Base-by-base conservation (phyloP, 2,329 filamentous ascomycete species). In the Alternaria brassicae region DNA sequence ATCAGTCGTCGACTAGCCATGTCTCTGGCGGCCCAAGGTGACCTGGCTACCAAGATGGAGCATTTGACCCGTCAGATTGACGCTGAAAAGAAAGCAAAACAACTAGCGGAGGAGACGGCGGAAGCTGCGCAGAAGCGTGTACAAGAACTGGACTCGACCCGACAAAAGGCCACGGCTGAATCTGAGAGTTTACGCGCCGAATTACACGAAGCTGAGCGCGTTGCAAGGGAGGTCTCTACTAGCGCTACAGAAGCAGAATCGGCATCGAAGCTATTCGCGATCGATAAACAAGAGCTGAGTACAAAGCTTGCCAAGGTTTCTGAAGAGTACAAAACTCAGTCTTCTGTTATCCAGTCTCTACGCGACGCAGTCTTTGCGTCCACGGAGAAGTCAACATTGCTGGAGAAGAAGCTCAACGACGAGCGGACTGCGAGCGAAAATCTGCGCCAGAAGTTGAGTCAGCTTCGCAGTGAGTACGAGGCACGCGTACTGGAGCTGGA, bases 61-160 rank as follows among this genome's bases (percentile, higher is more conserved):
- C 84, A 86, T 17, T 74, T 92, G 50, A 85, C 82, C 21, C 80
- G 84, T 4, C 92, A 97, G 57, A 81, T 96, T 1, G 88, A 92
- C 30, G 88, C 92, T 0, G 96, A 99, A 79, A 92, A 85, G 72
- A 89, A 87, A 61, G 89, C 92, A 5, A 88, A 92, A 49, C 89
- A 92, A 70, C 82, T 97, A 13, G 93, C 95, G 0, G 95, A 99
- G 72, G 94, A 97, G 59, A 96, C 92, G 2, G 85, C 90, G 5
- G 88, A 89, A 67, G 91, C 92, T 25, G 90, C 93, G 2, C 90
- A 97, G 74, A 90, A 88, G 77, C 89, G 94, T 21, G 89, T 96
- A 77, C 82, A 87, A 7, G 93, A 97, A 68, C 83, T 99, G 2
- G 94, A 98, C 74, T 84, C 84, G 41, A 94, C 91, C 75, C 90